phyloP scores from a whole-genome alignment of 306 rosid genomes.

The Astragalus glycyphyllos region DNA sequence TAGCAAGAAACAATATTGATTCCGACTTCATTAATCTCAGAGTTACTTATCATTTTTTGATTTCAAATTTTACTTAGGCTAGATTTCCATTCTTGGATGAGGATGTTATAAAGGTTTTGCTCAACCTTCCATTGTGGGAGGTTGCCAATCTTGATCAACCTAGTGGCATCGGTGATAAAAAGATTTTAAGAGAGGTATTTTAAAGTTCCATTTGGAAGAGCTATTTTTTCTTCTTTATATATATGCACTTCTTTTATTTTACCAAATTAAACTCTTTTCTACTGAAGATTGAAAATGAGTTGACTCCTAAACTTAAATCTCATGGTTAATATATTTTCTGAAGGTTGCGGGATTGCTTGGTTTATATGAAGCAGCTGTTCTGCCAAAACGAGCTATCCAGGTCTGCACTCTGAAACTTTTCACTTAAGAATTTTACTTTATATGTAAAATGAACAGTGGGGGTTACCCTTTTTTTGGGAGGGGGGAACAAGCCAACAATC shows the following conservation, averaged over 20 bases:
- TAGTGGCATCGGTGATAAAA: constrained; percentile 86
- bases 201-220: neutral
- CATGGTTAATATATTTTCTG: constrained; percentile 36
- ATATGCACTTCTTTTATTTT: constrained; percentile 16
- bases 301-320: constrained; percentile 28
- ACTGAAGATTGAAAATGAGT: neutral
- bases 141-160: constrained; percentile 90
- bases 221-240: neutral
- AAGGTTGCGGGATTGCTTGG: constrained; percentile 93
- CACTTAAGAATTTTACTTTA: constrained; percentile 18
- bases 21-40: constrained; percentile 23
- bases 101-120: constrained; percentile 75
- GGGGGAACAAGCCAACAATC: too few relatives aligned
- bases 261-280: constrained; percentile 16
- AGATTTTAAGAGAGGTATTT: constrained; percentile 84
- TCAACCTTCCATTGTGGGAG: constrained; percentile 86
- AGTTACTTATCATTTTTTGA: constrained; percentile 1
- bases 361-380: constrained; percentile 81
- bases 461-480: too few relatives aligned
- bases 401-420: constrained; percentile 48
- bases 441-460: neutral
- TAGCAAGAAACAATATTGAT: constrained; percentile 13
- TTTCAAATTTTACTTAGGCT: constrained; percentile 59
- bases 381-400: constrained; percentile 98
- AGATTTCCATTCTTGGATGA: constrained; percentile 98